Base-by-base conservation (phyloP, 805 yeast species). In the Saturnispora sekii region DNA sequence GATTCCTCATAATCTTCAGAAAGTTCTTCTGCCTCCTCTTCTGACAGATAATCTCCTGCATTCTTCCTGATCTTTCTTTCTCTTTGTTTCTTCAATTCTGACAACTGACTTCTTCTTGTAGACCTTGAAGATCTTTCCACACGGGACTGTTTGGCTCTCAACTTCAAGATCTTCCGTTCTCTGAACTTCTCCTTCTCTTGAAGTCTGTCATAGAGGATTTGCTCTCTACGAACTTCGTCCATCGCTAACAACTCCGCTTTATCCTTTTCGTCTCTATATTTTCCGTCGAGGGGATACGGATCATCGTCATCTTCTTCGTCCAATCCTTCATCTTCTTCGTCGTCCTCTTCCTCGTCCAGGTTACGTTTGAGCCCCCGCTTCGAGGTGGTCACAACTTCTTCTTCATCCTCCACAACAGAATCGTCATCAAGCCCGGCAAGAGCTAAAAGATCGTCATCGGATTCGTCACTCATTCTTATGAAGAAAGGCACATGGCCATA, bases 281-380 rank as follows among this genome's bases (percentile, higher is more conserved):
- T 87, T 7, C 95, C 96, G 58, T 88, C 96, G 44, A 90, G 64
- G 2, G 98, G 98, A 60, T 89, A 93, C 9, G 97, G 98, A 56
- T 83, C 81, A 38, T 63, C 55, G 21, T 67, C 74, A 3, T 62
- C 70, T 1, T 63, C 58, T 9, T 66, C 73, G 1, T 63, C 70
- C 1, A 62, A 67, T 4, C 59, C 66, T 11, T 58, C 68, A 10
- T 62, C 51, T 1, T 33, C 51, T 14, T 46, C 45, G 10, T 36
- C 44, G 9, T 44, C 68, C 4, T 59, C 67, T 1, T 62, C 70
- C 1, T 58, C 41, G 11, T 43, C 37, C 18, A 37, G 26, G 38
- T 37, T 36, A 31, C 41, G 32, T 26, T 36, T 36, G 32, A 36
- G 35, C 17, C 37, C 41, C 12, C 31, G 16, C 26, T 31, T 43